These are phyloP conservation scores for Xerocomus potaroensis DNA, from an alignment of 768 basidiomycete species.

Conservation along the genomic window DNA sequence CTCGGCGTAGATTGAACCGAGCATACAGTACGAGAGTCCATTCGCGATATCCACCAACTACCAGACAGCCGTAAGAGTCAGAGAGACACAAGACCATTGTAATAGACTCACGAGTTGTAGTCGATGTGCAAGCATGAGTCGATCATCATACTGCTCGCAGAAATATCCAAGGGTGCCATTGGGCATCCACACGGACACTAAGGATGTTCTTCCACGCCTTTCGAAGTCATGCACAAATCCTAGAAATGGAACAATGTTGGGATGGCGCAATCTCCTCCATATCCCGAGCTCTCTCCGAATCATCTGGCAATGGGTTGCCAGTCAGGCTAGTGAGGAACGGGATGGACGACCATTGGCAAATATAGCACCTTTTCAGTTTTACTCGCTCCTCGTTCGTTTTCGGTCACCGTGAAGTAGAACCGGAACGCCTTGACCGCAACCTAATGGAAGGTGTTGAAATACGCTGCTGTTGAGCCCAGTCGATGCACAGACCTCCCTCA, in stretches of 20 bases:
- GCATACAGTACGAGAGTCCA: constrained; percentile 7
- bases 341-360: neutral
- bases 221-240: constrained; percentile 22
- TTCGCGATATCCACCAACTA: constrained; percentile 10
- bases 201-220: constrained; percentile 12
- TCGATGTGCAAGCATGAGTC: neutral
- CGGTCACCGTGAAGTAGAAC: constrained; percentile 5
- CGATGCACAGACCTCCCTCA: neutral
- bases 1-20: no score
- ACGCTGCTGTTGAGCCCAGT: neutral
- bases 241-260: constrained; percentile 20
- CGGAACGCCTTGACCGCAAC: constrained; percentile 15
- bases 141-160: constrained; percentile 2
- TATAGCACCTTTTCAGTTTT: neutral
- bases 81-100: constrained; percentile 18
- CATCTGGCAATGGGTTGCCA: constrained; percentile 6
- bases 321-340: neutral
- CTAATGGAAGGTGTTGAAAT: neutral
- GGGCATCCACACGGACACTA: constrained; percentile 29
- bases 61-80: constrained; percentile 12
- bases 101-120: neutral
- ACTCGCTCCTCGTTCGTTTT: constrained; percentile 1
- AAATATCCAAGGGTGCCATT: constrained; percentile 24
- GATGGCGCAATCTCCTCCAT: constrained; percentile 22
- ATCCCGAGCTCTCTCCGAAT: constrained; percentile 22